phyloP scores from a whole-genome alignment of 1,139 yeast genomes.

The Scheffersomyces titani region DNA sequence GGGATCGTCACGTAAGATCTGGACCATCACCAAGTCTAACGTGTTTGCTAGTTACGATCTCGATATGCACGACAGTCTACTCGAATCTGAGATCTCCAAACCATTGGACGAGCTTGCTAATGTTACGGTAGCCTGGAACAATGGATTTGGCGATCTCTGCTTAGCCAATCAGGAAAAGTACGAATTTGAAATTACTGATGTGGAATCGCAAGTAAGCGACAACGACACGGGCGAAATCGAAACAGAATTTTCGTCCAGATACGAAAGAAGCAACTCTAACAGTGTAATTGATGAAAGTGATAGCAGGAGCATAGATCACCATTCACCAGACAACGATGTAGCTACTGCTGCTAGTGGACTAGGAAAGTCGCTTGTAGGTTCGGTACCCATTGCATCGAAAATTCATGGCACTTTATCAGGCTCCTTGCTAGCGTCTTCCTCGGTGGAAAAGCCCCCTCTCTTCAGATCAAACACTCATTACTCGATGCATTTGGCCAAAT shows the following conservation, averaged over 20 bases:
- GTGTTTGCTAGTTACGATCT: constrained; percentile 57
- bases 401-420: constrained; percentile 8
- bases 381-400: constrained; percentile 22
- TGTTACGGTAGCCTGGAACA: constrained; percentile 59
- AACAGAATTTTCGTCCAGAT: constrained; percentile 1
- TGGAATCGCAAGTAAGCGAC: constrained; percentile 8
- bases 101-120: constrained; percentile 57
- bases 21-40: constrained; percentile 51
- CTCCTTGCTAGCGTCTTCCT: constrained; percentile 23
- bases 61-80: constrained; percentile 18
- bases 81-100: constrained; percentile 38
- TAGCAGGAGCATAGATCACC: constrained; percentile 5
- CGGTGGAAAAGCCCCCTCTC: constrained; percentile 23
- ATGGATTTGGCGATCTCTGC: constrained; percentile 45
- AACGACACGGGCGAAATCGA: constrained; percentile 8
- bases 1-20: constrained; percentile 26
- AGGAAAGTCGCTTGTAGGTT: constrained; percentile 16
- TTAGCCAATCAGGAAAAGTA: constrained; percentile 54
- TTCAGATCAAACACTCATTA: constrained; percentile 14
- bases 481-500: constrained; percentile 12
- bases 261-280: constrained; percentile 5
- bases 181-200: constrained; percentile 34
- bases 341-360: neutral
- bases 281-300: constrained; percentile 9
- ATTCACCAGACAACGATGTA: constrained; percentile 5